These are phyloP conservation scores for Mucor saturninus DNA, from an alignment of 371 early-diverging fungal genomes.

Conservation along the genomic window DNA sequence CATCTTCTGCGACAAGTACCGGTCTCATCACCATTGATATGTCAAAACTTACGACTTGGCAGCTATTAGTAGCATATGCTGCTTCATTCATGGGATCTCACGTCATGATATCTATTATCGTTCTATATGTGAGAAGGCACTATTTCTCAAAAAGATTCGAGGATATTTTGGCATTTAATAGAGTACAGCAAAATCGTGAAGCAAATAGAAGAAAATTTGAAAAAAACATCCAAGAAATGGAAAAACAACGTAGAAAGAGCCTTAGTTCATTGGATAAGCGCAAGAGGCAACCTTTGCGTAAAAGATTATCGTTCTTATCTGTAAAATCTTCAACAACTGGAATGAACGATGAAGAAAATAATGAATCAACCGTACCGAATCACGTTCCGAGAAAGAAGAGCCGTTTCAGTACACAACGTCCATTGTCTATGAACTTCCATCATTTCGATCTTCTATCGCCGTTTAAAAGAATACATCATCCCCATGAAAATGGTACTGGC, in stretches of 20 bases:
- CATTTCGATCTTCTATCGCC: constrained; percentile 12
- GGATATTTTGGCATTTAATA: constrained; percentile 47
- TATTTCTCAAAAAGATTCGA: constrained; percentile 57
- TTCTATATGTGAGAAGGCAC: constrained; percentile 41
- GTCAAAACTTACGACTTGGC: constrained; percentile 35
- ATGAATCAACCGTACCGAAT: background rate
- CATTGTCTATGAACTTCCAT: constrained; percentile 1
- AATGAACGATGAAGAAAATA: background rate
- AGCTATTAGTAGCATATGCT: constrained; percentile 39
- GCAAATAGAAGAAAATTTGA: constrained; percentile 36
- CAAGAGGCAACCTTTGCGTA: constrained; percentile 1
- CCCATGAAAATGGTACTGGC: background rate
- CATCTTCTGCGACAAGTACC: constrained; percentile 43
- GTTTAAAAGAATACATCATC: constrained; percentile 12
- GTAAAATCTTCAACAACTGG: constrained; percentile 13
- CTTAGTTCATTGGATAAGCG: background rate
- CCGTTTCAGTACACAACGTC: background rate
- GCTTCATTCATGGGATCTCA: constrained; percentile 41
- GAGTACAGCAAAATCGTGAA: constrained; percentile 36
- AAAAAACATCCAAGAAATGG: constrained; percentile 23
- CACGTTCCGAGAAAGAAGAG: background rate
- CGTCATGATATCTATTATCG: constrained; percentile 38
- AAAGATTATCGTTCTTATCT: constrained; percentile 31
- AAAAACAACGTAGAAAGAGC: constrained; percentile 12
- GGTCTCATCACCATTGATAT: constrained; percentile 46